Conservation (phyloP, 257 asterid species). For the Petrea volubilis region DNA sequence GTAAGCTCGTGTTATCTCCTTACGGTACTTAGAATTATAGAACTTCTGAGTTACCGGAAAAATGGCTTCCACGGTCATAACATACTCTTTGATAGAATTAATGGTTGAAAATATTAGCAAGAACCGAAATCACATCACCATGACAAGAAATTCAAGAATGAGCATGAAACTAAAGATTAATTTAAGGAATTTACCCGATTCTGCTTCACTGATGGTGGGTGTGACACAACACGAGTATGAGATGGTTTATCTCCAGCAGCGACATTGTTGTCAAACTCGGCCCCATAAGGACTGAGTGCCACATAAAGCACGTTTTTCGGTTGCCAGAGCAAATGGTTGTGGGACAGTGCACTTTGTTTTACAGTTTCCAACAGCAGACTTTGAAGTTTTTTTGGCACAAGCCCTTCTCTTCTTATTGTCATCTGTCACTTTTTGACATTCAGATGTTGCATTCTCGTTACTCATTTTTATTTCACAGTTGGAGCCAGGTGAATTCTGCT, state of each 20-base stretch:
- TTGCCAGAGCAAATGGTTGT: conserved; percentile 86
- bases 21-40: background rate
- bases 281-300: conserved; percentile 53
- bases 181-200: conserved; percentile 43
- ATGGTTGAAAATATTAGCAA: background rate
- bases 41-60: background rate
- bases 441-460: conserved; percentile 33
- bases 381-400: conserved; percentile 40
- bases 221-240: conserved; percentile 29
- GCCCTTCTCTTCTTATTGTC: conserved; percentile 39
- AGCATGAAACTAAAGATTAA: conserved; percentile 16
- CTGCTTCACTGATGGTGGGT: conserved; percentile 38
- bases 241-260: conserved; percentile 37
- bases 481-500: conserved; percentile 25
- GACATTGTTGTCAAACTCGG: conserved; percentile 43
- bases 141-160: background rate
- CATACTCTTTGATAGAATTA: background rate
- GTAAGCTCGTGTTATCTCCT: background rate
- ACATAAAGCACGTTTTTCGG: conserved; percentile 71
- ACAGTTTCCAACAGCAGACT: conserved; percentile 50
- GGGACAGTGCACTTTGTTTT: conserved; percentile 77
- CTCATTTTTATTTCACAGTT: conserved; percentile 21
- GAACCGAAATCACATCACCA: conserved; percentile 1
- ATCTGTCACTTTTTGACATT: conserved; percentile 35
- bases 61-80: background rate